Conservation (phyloP, 2,329 filamentous ascomycete genomes). For the Fulvia fulva region DNA sequence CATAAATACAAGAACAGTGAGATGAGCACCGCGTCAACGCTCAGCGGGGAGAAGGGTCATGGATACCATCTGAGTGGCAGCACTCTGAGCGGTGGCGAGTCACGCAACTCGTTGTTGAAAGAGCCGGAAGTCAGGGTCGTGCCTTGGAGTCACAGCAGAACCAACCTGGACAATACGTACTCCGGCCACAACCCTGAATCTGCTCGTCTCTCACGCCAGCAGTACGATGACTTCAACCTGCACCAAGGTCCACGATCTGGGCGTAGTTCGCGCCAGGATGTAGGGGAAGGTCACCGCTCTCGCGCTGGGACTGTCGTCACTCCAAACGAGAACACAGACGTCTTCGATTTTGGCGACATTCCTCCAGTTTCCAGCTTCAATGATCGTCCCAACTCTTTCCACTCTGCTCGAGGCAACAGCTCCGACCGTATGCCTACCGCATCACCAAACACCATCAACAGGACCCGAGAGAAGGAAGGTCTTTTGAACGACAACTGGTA, state of each 20-base stretch:
- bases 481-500: conserved; percentile 49
- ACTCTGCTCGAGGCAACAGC: conserved; percentile 3
- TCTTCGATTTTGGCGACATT: conserved; percentile 16
- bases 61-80: conserved; percentile 45
- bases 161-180: conserved; percentile 57
- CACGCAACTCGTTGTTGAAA: conserved; percentile 37
- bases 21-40: conserved; percentile 38
- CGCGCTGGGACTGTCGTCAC: conserved; percentile 18
- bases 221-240: conserved; percentile 41
- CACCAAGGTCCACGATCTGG: conserved; percentile 33
- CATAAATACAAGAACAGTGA: conserved; percentile 73
- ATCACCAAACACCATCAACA: conserved; percentile 16
- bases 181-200: conserved; percentile 48
- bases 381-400: conserved; percentile 5
- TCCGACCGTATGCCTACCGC: conserved; percentile 16
- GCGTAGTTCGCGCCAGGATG: conserved; percentile 36
- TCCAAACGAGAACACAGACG: conserved; percentile 10
- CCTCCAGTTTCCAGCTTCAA: conserved; percentile 12
- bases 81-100: conserved; percentile 38
- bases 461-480: conserved; percentile 31
- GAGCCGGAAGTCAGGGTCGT: conserved; percentile 51
- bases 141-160: conserved; percentile 76
- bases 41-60: conserved; percentile 55
- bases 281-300: conserved; percentile 22
- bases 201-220: conserved; percentile 52